Evolutionary conservation across 768 basidiomycete genomes (phyloP).

Genomic region (Phanerochaete carnosa): DNA sequence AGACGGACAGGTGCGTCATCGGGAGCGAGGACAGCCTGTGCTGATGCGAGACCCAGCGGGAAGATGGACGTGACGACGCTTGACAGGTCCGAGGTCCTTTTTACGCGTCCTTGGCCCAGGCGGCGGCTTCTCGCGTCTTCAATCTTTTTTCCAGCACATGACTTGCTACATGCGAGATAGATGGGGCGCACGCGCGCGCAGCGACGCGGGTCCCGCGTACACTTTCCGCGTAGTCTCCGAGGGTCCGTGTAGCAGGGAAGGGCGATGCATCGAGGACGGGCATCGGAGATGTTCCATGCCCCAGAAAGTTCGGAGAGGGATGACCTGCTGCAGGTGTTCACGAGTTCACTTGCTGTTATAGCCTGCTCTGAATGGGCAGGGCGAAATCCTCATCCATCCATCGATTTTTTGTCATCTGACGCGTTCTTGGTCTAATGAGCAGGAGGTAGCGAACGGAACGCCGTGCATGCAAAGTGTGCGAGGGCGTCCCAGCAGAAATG

Average conservation of each 20-base stretch:
- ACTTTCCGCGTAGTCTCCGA: background rate
- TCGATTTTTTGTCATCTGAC: background rate
- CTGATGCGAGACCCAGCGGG: background rate
- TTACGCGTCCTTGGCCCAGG: too few species aligned
- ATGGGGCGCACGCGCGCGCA: background rate
- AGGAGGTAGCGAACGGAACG: background rate
- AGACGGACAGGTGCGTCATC: background rate
- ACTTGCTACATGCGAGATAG: background rate
- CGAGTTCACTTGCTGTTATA: background rate
- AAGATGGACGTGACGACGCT: too few species aligned
- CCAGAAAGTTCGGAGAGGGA: background rate
- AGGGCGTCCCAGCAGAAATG: background rate
- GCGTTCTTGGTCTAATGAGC: background rate
- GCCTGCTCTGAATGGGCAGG: background rate
- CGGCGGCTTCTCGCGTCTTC: too few species aligned
- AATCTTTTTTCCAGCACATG: too few species aligned
- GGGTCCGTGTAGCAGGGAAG: too few species aligned
- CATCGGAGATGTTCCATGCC: background rate
- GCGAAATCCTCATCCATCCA: background rate
- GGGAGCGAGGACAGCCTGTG: background rate
- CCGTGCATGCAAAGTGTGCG: background rate
- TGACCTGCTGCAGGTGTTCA: background rate
- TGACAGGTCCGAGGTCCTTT: too few species aligned
- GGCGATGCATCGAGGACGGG: too few species aligned
- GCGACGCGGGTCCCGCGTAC: background rate